Conservation (phyloP, 169 alveolate species). For the Pseudocohnilembus persalinus region DNA sequence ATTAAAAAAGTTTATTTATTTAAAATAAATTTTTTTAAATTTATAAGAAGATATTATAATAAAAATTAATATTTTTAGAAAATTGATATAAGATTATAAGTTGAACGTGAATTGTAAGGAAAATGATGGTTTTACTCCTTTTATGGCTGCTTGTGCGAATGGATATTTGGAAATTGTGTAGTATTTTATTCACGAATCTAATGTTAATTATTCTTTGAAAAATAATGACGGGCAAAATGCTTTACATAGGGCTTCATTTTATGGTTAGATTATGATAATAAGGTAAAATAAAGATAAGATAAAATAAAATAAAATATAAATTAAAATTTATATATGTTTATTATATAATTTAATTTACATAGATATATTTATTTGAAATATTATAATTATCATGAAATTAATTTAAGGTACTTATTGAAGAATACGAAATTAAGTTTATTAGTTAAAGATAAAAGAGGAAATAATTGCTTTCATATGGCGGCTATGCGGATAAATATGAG, state of each 20-base stretch:
- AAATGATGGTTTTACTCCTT: conserved; percentile 46
- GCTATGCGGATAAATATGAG: conserved; percentile 30
- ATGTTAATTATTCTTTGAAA: conserved; percentile 22
- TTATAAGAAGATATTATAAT: not conserved
- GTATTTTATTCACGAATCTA: conserved; percentile 11
- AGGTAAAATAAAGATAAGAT: no score
- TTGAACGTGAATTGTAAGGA: conserved; percentile 30
- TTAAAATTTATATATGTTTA: no score
- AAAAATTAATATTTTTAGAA: not conserved
- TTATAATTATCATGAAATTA: no score
- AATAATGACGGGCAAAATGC: conserved; percentile 50
- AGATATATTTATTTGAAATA: no score
- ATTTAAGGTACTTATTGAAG: not conserved
- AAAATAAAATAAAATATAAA: no score
- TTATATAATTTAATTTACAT: no score
- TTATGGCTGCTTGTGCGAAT: conserved; percentile 53
- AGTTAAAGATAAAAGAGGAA: conserved; percentile 19
- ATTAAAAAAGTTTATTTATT: not conserved
- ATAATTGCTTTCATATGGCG: conserved; percentile 22
- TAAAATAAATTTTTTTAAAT: not conserved
- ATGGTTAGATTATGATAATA: conserved; percentile 30
- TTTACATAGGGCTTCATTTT: conserved; percentile 45
- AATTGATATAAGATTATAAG: conserved; percentile 14
- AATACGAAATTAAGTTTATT: conserved; percentile 3
- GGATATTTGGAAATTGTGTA: conserved; percentile 39